A percentile compares a stretch with the other conserved stretches of the same genome.
Evolutionary conservation across 2,329 filamentous ascomycete species (phyloP).

Genomic region (Botryotinia narcissicola): DNA sequence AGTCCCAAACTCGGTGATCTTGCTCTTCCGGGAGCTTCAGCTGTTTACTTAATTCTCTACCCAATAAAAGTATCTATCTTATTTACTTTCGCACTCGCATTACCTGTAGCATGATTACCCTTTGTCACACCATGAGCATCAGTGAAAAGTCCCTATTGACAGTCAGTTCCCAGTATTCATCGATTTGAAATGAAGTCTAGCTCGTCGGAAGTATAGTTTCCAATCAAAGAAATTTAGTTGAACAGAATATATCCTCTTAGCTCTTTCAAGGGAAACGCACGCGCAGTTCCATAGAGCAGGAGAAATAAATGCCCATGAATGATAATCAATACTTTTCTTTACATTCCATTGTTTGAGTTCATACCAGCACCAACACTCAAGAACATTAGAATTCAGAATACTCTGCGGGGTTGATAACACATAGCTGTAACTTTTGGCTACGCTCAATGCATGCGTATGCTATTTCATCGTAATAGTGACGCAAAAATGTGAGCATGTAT

Average conservation of each 20-base stretch:
- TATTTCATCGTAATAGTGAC: neutral
- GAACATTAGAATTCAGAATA: neutral
- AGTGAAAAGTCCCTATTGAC: too few species aligned
- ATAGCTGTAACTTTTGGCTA: neutral
- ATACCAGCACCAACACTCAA: neutral
- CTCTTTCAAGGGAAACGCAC: neutral
- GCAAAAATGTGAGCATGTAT: too few species aligned
- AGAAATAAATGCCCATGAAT: neutral
- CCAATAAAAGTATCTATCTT: too few species aligned
- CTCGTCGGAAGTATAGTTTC: neutral
- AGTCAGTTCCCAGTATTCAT: neutral
- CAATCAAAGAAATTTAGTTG: neutral
- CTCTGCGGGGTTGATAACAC: neutral
- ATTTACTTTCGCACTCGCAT: too few species aligned
- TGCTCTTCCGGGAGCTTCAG: neutral
- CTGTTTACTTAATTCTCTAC: too few species aligned
- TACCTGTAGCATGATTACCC: too few species aligned
- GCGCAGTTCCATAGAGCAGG: neutral
- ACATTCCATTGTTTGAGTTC: neutral
- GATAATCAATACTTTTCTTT: neutral
- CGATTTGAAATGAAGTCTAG: neutral
- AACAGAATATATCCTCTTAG: neutral
- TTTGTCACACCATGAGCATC: too few species aligned
- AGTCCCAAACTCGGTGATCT: too few species aligned
- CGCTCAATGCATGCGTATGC: neutral